These are phyloP conservation scores for Lophiotrema nucula DNA, from an alignment of 495 filamentous ascomycete species.

Conservation along the genomic window DNA sequence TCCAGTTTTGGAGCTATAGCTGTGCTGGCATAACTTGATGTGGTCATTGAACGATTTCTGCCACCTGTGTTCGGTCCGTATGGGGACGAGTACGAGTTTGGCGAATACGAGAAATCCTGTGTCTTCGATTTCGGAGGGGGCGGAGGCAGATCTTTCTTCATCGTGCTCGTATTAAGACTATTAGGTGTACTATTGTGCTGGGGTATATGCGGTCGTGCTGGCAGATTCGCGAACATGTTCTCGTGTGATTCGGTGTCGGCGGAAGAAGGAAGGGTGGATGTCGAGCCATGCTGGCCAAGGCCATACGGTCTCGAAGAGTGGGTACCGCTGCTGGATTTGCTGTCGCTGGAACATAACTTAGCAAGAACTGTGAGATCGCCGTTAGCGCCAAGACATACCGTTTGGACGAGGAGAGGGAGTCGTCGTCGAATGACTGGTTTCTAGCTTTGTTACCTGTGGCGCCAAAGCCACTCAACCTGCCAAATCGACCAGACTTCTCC, in stretches of 20 bases:
- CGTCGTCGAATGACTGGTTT: slow-evolving; percentile 32
- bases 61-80: not conserved
- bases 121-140: slow-evolving; percentile 1
- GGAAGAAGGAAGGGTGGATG: slow-evolving; percentile 33
- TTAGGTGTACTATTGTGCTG: slow-evolving; percentile 16
- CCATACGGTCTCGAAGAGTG: slow-evolving; percentile 27
- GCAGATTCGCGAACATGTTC: slow-evolving; percentile 25
- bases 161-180: not conserved
- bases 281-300: slow-evolving; percentile 20
- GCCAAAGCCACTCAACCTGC: slow-evolving; percentile 22
- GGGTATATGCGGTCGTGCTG: slow-evolving; percentile 8
- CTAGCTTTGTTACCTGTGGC: slow-evolving; percentile 20
- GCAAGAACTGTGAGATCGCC: not conserved
- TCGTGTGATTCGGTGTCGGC: slow-evolving; percentile 27
- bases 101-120: not conserved
- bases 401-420: slow-evolving; percentile 23
- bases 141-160: slow-evolving; percentile 15
- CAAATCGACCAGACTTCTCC: slow-evolving; percentile 17
- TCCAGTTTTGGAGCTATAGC: slow-evolving; percentile 40
- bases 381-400: slow-evolving; percentile 27
- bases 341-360: slow-evolving; percentile 26
- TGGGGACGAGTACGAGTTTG: not conserved
- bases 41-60: slow-evolving; percentile 34
- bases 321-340: slow-evolving; percentile 32
- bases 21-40: slow-evolving; percentile 45